Conservation (phyloP, 805 yeast species). For the Lachancea quebecensis region DNA sequence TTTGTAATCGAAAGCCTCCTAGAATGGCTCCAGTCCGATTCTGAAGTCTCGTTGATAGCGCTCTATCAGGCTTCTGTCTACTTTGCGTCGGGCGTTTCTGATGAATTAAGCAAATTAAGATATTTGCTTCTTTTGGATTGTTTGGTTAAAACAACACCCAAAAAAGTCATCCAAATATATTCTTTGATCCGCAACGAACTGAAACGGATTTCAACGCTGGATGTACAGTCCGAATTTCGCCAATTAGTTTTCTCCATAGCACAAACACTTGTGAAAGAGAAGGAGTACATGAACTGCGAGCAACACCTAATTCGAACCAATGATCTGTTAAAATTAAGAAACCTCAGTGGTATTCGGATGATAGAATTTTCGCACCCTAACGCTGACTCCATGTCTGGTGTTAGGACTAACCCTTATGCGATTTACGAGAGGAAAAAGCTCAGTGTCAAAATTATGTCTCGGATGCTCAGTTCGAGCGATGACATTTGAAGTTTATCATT, state of each 20-base stretch:
- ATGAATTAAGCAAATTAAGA: slow-evolving; percentile 32
- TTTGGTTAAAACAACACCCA: slow-evolving; percentile 30
- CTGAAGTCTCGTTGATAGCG: slow-evolving; percentile 28
- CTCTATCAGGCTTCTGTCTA: slow-evolving; percentile 32
- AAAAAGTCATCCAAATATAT: slow-evolving; percentile 30
- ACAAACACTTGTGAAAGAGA: slow-evolving; percentile 24
- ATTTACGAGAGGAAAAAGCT: slow-evolving; percentile 22
- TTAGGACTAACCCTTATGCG: slow-evolving; percentile 13
- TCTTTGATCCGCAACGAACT: slow-evolving; percentile 26
- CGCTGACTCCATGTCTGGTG: slow-evolving; percentile 9
- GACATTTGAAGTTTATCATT: neutral
- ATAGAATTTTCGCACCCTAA: slow-evolving; percentile 11
- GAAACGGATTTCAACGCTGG: slow-evolving; percentile 28
- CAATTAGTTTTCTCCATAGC: slow-evolving; percentile 31
- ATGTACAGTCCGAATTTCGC: slow-evolving; percentile 29
- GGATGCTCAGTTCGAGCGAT: slow-evolving; percentile 11
- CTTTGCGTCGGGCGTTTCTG: slow-evolving; percentile 30
- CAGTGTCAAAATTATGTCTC: slow-evolving; percentile 16
- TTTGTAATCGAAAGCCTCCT: slow-evolving; percentile 35
- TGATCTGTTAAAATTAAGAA: slow-evolving; percentile 20
- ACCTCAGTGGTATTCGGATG: slow-evolving; percentile 13
- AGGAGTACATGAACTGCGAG: slow-evolving; percentile 27
- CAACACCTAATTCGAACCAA: slow-evolving; percentile 17
- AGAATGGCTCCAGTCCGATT: slow-evolving; percentile 29
- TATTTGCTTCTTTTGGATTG: slow-evolving; percentile 30